Evolutionary conservation across 345 rosid species (phyloP).

Genomic region (Trapa bicornis): DNA sequence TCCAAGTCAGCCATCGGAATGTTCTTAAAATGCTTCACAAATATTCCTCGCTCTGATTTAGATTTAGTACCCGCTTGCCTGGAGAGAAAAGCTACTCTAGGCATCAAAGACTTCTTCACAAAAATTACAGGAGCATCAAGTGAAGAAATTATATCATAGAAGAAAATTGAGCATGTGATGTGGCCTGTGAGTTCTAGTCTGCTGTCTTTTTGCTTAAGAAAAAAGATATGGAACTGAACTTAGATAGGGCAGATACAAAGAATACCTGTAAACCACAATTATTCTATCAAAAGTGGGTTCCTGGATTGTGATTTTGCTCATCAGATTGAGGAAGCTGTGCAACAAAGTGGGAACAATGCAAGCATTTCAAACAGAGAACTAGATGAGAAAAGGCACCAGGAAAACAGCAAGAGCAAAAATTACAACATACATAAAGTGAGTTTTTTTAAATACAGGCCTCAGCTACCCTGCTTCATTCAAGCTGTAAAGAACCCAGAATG

Average conservation of each 20-base stretch:
- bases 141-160: background rate
- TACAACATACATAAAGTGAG: background rate
- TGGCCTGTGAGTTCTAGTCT: background rate
- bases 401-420: background rate
- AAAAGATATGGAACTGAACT: background rate
- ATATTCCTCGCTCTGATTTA: conserved; percentile 56
- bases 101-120: conserved; percentile 6
- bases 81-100: conserved; percentile 15
- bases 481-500: background rate
- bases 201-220: background rate
- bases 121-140: background rate
- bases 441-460: background rate
- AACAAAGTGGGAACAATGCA: conserved; percentile 12
- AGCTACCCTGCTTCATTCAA: background rate
- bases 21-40: conserved; percentile 89
- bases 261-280: conserved; percentile 81
- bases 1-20: conserved; percentile 99
- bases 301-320: conserved; percentile 67
- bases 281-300: conserved; percentile 95
- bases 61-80: conserved; percentile 52
- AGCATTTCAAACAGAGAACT: conserved; percentile 1
- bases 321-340: conserved; percentile 46
- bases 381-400: conserved; percentile 2
- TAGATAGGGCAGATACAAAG: background rate
- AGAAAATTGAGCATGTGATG: background rate